Evolutionary conservation across 495 filamentous ascomycete genomes (phyloP).

Genomic region (Hypoxylon subgilvum): DNA sequence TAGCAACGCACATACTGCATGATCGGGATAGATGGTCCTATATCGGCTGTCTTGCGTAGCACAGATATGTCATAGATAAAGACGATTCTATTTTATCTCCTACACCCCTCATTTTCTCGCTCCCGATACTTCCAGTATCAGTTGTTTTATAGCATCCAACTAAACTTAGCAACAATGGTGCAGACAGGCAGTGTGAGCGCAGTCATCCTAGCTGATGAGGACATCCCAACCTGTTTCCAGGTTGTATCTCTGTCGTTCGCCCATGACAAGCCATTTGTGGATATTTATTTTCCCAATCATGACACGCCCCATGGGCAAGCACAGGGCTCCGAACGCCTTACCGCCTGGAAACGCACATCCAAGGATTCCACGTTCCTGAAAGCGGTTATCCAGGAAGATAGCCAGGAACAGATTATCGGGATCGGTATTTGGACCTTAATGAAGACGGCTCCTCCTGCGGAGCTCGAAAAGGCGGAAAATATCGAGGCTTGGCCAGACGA

Average conservation of each 20-base stretch:
- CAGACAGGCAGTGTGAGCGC: background rate
- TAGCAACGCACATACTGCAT: no score
- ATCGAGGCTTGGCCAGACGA: constrained; percentile 33
- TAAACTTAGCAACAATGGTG: background rate
- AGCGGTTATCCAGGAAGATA: constrained; percentile 5
- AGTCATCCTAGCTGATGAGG: constrained; percentile 18
- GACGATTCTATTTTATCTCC: no score
- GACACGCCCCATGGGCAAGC: constrained; percentile 23
- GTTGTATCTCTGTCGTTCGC: constrained; percentile 33
- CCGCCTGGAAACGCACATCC: constrained; percentile 19
- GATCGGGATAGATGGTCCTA: no score
- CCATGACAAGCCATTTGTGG: constrained; percentile 36
- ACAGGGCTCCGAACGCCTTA: constrained; percentile 27
- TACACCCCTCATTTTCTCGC: no score
- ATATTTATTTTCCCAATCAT: constrained; percentile 33
- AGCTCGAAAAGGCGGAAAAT: constrained; percentile 29
- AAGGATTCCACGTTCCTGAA: constrained; percentile 22
- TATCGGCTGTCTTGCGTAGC: no score
- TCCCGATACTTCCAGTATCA: no score
- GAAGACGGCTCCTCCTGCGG: constrained; percentile 23
- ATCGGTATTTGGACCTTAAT: constrained; percentile 37
- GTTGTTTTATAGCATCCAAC: no score
- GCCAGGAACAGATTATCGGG: constrained; percentile 22
- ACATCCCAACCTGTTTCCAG: constrained; percentile 31
- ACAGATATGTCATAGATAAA: no score